Evolutionary conservation across 148 eudicot genomes (phyloP).

Genomic region (Tetragonia tetragonoides): DNA sequence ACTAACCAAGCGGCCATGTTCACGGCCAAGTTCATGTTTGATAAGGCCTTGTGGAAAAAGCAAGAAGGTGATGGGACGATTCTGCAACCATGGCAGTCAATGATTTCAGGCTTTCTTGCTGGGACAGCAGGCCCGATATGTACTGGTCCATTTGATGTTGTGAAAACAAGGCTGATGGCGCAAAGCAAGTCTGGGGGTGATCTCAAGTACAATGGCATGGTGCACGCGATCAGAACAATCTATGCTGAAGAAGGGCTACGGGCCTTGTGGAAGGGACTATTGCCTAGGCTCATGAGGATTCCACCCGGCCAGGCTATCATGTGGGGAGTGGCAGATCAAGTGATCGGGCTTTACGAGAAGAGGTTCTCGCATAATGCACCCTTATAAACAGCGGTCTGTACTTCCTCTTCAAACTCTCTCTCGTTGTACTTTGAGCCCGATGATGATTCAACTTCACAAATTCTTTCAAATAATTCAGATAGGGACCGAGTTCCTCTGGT

Average conservation of each 20-base stretch:
- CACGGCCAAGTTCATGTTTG: constrained; percentile 77
- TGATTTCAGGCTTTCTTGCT: constrained; percentile 93
- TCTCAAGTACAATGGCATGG: constrained; percentile 80
- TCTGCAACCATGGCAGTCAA: constrained; percentile 91
- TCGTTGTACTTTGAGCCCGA: background rate
- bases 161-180: constrained; percentile 94
- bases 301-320: constrained; percentile 99
- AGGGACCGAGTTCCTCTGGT: background rate
- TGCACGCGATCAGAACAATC: constrained; percentile 75
- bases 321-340: constrained; percentile 98
- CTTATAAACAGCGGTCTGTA: constrained; percentile 24
- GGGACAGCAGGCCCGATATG: constrained; percentile 95
- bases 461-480: background rate
- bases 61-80: constrained; percentile 84
- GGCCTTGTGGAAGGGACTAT: constrained; percentile 85
- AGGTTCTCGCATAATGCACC: constrained; percentile 40
- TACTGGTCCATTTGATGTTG: constrained; percentile 96
- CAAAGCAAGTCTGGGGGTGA: constrained; percentile 60
- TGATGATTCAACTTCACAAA: background rate
- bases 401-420: background rate
- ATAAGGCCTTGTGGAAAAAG: constrained; percentile 68
- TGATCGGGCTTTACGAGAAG: constrained; percentile 87
- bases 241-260: constrained; percentile 77
- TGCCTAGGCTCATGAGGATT: constrained; percentile 93
- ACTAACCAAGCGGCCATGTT: constrained; percentile 98